Percentiles rank a stretch among this genome's conserved stretches.
Conservation (phyloP, 192 early-diverging fungal species). For the Phlyctochytrium arcticum region DNA sequence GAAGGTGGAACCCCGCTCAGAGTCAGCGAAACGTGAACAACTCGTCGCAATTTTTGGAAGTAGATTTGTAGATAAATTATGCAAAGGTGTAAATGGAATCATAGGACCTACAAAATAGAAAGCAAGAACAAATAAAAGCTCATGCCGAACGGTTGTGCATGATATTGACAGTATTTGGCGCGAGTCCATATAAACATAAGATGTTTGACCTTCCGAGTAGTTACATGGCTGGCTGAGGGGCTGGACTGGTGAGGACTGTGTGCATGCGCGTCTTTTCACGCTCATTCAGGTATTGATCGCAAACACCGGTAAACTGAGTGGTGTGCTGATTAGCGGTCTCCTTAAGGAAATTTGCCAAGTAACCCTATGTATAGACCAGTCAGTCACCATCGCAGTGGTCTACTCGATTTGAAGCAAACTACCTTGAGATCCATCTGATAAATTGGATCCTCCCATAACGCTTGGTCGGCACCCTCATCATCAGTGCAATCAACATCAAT, state of each 20-base stretch:
- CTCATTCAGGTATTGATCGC: conserved; percentile 4
- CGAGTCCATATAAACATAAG: neutral
- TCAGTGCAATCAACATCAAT: conserved; percentile 5
- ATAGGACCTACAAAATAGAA: neutral
- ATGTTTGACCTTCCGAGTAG: neutral
- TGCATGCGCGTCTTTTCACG: conserved; percentile 6
- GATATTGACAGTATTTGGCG: neutral
- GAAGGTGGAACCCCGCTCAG: neutral
- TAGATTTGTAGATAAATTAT: neutral
- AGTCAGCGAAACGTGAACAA: neutral
- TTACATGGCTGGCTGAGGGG: no score
- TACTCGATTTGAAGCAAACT: neutral
- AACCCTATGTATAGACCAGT: conserved; percentile 3
- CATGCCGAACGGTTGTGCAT: neutral
- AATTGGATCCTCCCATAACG: conserved; percentile 22
- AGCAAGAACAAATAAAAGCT: neutral
- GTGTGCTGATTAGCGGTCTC: neutral
- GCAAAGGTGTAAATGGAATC: no score
- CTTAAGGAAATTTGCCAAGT: conserved; percentile 16
- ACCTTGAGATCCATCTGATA: conserved; percentile 35
- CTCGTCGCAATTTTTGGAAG: neutral
- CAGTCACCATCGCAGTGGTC: neutral
- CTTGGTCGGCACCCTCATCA: conserved; percentile 24
- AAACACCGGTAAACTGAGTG: conserved; percentile 1
- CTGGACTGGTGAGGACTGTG: no score